Evolutionary conservation across 2,329 filamentous ascomycete genomes (phyloP), one percentile per base, ranked within the genome.

Genomic region (Venturia aucupariae): DNA sequence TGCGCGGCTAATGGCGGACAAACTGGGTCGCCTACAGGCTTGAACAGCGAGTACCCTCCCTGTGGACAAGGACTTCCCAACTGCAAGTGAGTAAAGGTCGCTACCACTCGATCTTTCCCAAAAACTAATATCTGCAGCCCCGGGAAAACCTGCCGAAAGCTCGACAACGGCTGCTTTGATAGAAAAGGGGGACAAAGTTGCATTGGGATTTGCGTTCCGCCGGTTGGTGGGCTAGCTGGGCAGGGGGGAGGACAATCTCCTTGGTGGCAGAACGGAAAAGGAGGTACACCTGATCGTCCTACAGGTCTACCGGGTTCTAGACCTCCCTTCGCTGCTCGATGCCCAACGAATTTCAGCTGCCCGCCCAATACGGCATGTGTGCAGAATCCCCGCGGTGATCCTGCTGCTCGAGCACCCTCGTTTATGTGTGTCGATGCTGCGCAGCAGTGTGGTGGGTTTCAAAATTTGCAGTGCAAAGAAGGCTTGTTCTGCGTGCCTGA

Each of bases 371-470:
- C 17, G 51, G 51, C 27, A 35, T 57, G 51, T 35, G 30, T 57
- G 7, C 22, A 15, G 2, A 30, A 57, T 35, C 30, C 51, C n/a
- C 51, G 13, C n/a, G n/a, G n/a, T 27, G 48, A 32, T 32, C 2
- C 48, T 15, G 30, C 4, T 57, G 17, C 19, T 19, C 30, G 51
- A 19, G 51, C 15, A n/a, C 30, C 51, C 27, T 19, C 27, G 15
- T 57, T 19, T 17, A 57, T 35, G 51, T 57, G 51, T n/a, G 27
- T 57, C n/a, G 15, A 35, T 35, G 30, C 17, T n/a, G 4, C 2
- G 27, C 27, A 32, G 19, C 51, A 57, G 35, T 57, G 51, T 57
- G 51, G 51, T 35, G 51, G 51, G 15, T 57, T 57, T 57, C 51
- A 57, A 22, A 57, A 57, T 35, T 10, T 8, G 19, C 51, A 57